These are phyloP conservation scores for Ophiostoma ips DNA, from an alignment of 2,329 filamentous ascomycete genomes.

Conservation along the genomic window DNA sequence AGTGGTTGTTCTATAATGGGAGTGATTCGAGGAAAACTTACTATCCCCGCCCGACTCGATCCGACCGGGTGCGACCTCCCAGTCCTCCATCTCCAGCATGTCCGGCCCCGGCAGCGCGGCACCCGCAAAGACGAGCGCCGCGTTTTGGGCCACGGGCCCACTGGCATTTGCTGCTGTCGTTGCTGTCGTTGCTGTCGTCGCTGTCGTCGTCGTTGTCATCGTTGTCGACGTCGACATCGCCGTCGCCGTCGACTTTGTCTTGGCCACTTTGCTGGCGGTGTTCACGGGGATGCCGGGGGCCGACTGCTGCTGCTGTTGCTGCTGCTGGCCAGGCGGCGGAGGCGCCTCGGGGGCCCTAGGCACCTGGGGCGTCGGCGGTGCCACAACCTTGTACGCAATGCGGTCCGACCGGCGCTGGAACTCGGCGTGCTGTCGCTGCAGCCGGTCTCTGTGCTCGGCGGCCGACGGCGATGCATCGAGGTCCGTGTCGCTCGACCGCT, in stretches of 20 bases:
- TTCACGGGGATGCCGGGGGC: background rate
- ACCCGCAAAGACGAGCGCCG: constrained; percentile 13
- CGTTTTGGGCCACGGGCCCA: background rate
- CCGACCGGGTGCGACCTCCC: constrained; percentile 23
- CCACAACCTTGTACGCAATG: constrained; percentile 4
- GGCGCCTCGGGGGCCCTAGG: no score
- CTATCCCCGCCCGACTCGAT: constrained; percentile 14
- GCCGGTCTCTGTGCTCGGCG: background rate
- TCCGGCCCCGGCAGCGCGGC: constrained; percentile 9
- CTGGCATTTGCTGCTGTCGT: background rate
- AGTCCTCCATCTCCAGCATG: constrained; percentile 23
- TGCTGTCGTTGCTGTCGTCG: background rate
- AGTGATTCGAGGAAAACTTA: constrained; percentile 8
- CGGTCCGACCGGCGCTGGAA: constrained; percentile 9
- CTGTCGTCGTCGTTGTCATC: background rate
- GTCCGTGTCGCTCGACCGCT: background rate
- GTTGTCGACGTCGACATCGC: background rate
- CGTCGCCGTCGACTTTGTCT: background rate
- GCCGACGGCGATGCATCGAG: background rate
- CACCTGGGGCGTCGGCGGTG: no score
- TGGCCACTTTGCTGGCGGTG: background rate
- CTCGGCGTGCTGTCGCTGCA: background rate
- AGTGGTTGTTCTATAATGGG: background rate
- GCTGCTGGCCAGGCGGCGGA: no score
- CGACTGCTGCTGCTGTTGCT: background rate